Conservation (phyloP, 148 eudicot genomes). For the Hydrangea macrophylla region DNA sequence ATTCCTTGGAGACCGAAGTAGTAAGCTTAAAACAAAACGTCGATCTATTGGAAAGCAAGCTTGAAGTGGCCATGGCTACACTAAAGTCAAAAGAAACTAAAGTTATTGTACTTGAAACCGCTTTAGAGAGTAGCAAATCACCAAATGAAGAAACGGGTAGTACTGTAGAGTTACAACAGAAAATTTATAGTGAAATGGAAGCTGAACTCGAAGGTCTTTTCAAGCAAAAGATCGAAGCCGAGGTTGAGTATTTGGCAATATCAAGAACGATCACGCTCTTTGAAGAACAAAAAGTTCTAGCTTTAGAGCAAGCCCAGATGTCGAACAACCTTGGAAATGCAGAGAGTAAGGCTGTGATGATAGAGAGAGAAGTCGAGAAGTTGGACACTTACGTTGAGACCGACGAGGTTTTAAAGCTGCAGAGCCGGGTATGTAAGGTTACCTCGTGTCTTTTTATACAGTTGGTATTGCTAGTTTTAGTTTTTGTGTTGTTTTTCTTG, state of each 20-base stretch:
- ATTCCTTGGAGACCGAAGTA: conserved; percentile 20
- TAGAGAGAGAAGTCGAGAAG: conserved; percentile 32
- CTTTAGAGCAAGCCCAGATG: conserved; percentile 27
- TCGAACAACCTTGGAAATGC: conserved; percentile 19
- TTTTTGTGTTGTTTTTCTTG: conserved; percentile 32
- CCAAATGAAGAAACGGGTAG: conserved; percentile 13
- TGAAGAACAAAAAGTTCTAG: conserved; percentile 32
- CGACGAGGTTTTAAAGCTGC: conserved; percentile 43
- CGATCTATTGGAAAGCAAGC: conserved; percentile 39
- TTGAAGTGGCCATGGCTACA: conserved; percentile 40
- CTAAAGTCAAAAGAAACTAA: conserved; percentile 39
- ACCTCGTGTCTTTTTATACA: conserved; percentile 45
- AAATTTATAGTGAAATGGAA: conserved; percentile 33
- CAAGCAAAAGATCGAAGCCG: conserved; percentile 67
- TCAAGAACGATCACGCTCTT: conserved; percentile 32
- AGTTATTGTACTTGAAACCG: conserved; percentile 37
- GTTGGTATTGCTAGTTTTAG: conserved; percentile 42
- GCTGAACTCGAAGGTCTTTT: conserved; percentile 53
- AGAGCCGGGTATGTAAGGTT: conserved; percentile 40
- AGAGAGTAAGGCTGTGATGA: conserved; percentile 29
- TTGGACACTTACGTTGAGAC: conserved; percentile 25
- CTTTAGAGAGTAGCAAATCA: conserved; percentile 19
- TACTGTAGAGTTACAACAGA: conserved; percentile 16
- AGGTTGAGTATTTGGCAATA: conserved; percentile 55
- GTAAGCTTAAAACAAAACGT: conserved; percentile 25